Conservation (phyloP, 2,329 filamentous ascomycete species). For the Fusarium tanahbumbuense region DNA sequence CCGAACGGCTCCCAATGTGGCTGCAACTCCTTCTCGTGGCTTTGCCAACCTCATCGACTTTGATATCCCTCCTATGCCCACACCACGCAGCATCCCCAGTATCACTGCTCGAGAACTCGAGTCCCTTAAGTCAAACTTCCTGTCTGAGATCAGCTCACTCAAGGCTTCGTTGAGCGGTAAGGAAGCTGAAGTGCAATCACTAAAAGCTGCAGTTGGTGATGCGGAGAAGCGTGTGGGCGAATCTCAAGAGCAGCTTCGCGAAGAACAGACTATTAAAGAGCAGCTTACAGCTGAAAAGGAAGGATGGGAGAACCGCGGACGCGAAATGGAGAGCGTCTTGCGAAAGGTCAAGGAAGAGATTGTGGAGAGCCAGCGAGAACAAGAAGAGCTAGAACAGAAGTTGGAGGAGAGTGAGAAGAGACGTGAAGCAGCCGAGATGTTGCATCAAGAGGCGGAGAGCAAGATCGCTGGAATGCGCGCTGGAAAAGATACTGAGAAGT, state of each 20-base stretch:
- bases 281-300: slow-evolving; percentile 79
- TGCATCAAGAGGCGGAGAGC: slow-evolving; percentile 80
- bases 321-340: slow-evolving; percentile 86
- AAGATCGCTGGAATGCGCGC: slow-evolving; percentile 80
- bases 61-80: slow-evolving; percentile 93
- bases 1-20: slow-evolving; percentile 47
- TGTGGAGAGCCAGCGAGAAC: slow-evolving; percentile 79
- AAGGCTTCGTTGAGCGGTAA: slow-evolving; percentile 92
- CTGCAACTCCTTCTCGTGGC: slow-evolving; percentile 60
- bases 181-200: slow-evolving; percentile 87
- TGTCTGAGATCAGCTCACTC: slow-evolving; percentile 94
- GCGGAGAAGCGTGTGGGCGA: slow-evolving; percentile 93
- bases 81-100: slow-evolving; percentile 88
- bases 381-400: slow-evolving; percentile 80
- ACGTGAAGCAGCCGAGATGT: slow-evolving; percentile 77
- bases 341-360: slow-evolving; percentile 86
- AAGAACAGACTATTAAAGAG: slow-evolving; percentile 78
- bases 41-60: slow-evolving; percentile 77
- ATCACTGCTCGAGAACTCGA: slow-evolving; percentile 94
- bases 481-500: slow-evolving; percentile 60
- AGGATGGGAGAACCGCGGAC: slow-evolving; percentile 84
- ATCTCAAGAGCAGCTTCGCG: slow-evolving; percentile 83
- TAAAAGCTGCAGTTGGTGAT: slow-evolving; percentile 88
- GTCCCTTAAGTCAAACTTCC: slow-evolving; percentile 87
- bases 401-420: slow-evolving; percentile 82